Evolutionary conservation across 768 basidiomycete species (phyloP).

Genomic region (Lactifluus piperatus): DNA sequence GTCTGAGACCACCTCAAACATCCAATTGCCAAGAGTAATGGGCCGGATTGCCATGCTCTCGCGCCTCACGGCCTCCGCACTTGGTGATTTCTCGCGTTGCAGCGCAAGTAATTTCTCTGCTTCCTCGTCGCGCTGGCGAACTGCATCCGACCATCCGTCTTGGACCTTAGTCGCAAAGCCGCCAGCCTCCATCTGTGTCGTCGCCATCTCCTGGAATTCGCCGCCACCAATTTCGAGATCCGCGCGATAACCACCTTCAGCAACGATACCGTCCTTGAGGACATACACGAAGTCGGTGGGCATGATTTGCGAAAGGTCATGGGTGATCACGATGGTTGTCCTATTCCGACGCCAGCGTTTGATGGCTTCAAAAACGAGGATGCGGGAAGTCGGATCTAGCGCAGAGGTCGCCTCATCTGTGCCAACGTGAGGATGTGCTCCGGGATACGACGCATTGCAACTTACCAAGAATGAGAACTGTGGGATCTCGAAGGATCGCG

Average conservation of each 20-base stretch:
- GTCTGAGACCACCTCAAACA: conserved; percentile 72
- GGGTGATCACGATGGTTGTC: conserved; percentile 92
- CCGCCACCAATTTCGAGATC: conserved; percentile 63
- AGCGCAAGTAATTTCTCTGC: conserved; percentile 42
- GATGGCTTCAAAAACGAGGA: conserved; percentile 72
- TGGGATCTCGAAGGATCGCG: conserved; percentile 76
- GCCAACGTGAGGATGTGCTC: conserved; percentile 1
- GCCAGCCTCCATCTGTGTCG: conserved; percentile 42
- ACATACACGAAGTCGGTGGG: conserved; percentile 85
- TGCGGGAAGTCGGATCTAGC: conserved; percentile 78
- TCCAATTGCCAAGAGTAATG: conserved; percentile 68
- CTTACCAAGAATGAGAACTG: conserved; percentile 84
- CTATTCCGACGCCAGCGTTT: conserved; percentile 62
- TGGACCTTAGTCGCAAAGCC: conserved; percentile 40
- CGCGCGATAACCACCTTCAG: conserved; percentile 78
- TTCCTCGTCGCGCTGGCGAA: conserved; percentile 32
- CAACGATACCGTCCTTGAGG: conserved; percentile 68
- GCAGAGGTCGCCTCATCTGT: conserved; percentile 76
- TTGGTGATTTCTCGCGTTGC: conserved; percentile 31
- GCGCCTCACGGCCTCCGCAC: conserved; percentile 28
- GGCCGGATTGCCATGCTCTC: conserved; percentile 45
- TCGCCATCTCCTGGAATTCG: conserved; percentile 66
- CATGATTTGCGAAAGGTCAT: conserved; percentile 82
- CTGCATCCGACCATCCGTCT: conserved; percentile 21
- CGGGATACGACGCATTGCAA: conserved; percentile 15